Base-by-base conservation (phyloP, 116 monocot species). In the Cymodocea nodosa region DNA sequence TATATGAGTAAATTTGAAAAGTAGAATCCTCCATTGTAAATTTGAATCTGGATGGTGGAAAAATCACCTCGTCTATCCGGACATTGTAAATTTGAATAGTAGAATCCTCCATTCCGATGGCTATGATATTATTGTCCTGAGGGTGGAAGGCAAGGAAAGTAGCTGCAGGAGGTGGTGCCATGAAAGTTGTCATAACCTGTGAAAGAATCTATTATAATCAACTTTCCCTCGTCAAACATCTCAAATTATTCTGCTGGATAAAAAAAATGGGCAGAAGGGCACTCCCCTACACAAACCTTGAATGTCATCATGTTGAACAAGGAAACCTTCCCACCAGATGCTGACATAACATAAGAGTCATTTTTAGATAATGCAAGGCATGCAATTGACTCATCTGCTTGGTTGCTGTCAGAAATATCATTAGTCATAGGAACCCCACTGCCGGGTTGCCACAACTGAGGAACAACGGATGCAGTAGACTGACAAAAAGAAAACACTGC, bases 41-140 rank as follows among this genome's bases (percentile, higher is more conserved):
- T n/a, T n/a, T n/a, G n/a, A n/a, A n/a, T n/a, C 44, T 44, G 44
- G 44, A 44, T 44, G 44, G 44, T 44, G 6, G 11, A 44, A 44
- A 11, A 50, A 44, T 65, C 40, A 92, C 95, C 87, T 97, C 90
- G 68, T 97, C 95, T 56, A 97, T 69, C 30, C 87, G 81, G 56
- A 97, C 87, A 74, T 97, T 90, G 52, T 97, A 97, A 57, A 97
- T 97, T 66, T 97, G 95, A 68, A 97, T 85, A 5, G 83, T 82
- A 51, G 95, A 90, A 78, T 97, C 95, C 6, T 97, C 90, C 95
- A 97, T 97, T 70, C 95, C 95, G 52, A 97, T 90, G 50, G 95
- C 95, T 76, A 97, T 90, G 59, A 97, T 90, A 66, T 90, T 90
- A 69, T 97, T 97, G 52, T 97, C 95, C 65, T 87, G 95, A 20